Base-by-base conservation (phyloP, 2,329 filamentous ascomycete species). In the Amauroascus niger region DNA sequence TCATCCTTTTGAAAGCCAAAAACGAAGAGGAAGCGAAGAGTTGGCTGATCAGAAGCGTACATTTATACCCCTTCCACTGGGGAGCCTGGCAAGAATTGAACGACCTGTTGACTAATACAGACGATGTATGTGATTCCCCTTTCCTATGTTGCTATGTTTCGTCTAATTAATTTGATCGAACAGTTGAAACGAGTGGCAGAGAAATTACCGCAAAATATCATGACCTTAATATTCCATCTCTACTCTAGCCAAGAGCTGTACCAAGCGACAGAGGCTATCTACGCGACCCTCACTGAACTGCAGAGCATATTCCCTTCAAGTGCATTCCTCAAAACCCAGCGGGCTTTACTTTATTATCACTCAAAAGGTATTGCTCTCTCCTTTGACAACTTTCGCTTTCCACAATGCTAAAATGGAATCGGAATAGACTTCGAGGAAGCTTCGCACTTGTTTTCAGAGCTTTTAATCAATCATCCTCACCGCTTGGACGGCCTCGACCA, bases 41-140 rank as follows among this genome's bases (percentile, higher is more conserved):
- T 58, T 95, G 87, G 78, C 77, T 98, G n/a, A 76, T 96, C 49
- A 80, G 82, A 58, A 95, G 90, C 64, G 87, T 96, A 8, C 87
- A 94, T 66, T 74, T 88, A 39, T 95, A 89, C 63, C 87, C 89
- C 1, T 95, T 90, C 79, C 95, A 97, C 65, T 98, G 93, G 93
- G 88, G 89, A 6, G 90, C 89, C 57, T 98, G 93, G 93, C 79
- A 93, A 55, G 93, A 98, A 71, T 80, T 98, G 68, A 87, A 87
- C 3, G 83, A 83, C 37, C 76, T 97, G 24, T 80, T 95, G 56
- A 81, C 82, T 33, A 83, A 86, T 32, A 78, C 86, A 7, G 89
- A 96, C 68, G 88, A 95, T 69, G 85, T 93, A 70, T 70, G 82
- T 74, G 57, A 28, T 11, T 30, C 16, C 20, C 33, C 11, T 6